These are phyloP conservation scores for Hymenoscyphus linearis DNA, from an alignment of 2,329 filamentous ascomycete species.

Conservation along the genomic window DNA sequence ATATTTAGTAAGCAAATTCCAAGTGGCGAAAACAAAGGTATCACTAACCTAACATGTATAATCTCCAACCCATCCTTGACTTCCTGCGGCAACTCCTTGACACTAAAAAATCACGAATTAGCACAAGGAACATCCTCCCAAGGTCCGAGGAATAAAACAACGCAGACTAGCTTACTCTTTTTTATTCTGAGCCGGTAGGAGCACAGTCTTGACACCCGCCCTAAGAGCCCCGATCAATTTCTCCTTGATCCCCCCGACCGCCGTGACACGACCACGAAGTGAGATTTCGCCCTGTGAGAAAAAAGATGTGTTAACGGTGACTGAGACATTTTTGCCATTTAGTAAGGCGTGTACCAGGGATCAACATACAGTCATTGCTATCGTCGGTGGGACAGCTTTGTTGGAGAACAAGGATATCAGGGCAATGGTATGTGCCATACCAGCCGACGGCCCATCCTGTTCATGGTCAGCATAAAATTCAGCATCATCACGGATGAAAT, in stretches of 20 bases:
- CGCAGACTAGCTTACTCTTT: conserved; percentile 58
- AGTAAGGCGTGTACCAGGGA: neutral
- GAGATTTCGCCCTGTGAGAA: conserved; percentile 54
- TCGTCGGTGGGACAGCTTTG: conserved; percentile 78
- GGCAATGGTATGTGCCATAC: conserved; percentile 89
- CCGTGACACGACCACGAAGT: conserved; percentile 82
- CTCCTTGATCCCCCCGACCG: conserved; percentile 97
- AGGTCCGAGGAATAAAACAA: neutral
- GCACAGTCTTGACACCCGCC: conserved; percentile 89
- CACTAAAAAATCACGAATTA: conserved; percentile 32
- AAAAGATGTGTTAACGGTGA: conserved; percentile 14
- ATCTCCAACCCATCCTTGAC: conserved; percentile 85
- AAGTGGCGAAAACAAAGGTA: conserved; percentile 5
- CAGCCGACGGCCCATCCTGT: conserved; percentile 79
- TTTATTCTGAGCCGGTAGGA: conserved; percentile 80
- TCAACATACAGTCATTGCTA: conserved; percentile 81
- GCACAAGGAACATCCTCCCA: conserved; percentile 2
- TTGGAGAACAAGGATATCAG: conserved; percentile 85
- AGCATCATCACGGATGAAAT: neutral
- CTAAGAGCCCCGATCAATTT: conserved; percentile 92
- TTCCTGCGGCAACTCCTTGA: conserved; percentile 83
- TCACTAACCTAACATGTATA: conserved; percentile 74
- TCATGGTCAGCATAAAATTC: conserved; percentile 16
- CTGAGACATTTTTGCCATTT: neutral
- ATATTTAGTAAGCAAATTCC: conserved; percentile 12